A percentile compares a stretch with the other conserved stretches of the same genome.
phyloP scores from a whole-genome alignment of 805 yeast species.

The Citeromyces nyonsensis region DNA sequence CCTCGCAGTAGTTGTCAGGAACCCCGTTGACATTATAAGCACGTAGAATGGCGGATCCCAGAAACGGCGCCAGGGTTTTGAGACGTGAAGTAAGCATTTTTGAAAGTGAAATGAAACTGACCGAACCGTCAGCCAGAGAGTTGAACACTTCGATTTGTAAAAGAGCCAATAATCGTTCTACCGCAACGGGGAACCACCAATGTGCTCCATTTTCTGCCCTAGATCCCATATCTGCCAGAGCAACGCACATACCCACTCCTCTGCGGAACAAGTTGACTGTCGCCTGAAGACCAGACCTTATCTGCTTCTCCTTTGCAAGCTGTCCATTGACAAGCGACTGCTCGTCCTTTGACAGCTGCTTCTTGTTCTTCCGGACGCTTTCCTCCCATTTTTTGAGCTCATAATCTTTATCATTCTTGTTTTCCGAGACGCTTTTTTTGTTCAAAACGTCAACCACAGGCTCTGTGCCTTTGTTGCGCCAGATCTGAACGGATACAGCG shows the following conservation, averaged over 20 bases:
- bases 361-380: conserved; percentile 39
- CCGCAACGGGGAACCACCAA: conserved; percentile 62
- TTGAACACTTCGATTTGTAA: conserved; percentile 12
- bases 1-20: conserved; percentile 28
- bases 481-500: conserved; percentile 39
- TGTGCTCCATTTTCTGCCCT: conserved; percentile 47
- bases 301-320: conserved; percentile 38
- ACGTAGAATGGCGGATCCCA: conserved; percentile 63
- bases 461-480: conserved; percentile 56
- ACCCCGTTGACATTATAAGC: conserved; percentile 28
- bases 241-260: conserved; percentile 33
- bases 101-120: conserved; percentile 39
- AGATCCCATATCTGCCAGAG: conserved; percentile 33
- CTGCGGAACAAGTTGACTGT: conserved; percentile 24
- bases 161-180: conserved; percentile 28
- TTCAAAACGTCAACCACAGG: conserved; percentile 51
- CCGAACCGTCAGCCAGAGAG: neutral
- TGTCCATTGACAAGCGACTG: conserved; percentile 46
- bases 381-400: conserved; percentile 87
- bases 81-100: conserved; percentile 32
- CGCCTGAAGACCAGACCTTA: conserved; percentile 29
- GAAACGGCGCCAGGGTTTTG: conserved; percentile 26
- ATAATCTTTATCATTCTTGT: conserved; percentile 71
- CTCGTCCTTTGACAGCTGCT: conserved; percentile 68
- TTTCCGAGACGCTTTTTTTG: conserved; percentile 25